Evolutionary conservation across 441 rosid genomes (phyloP).

Genomic region (Kokia cookei): DNA sequence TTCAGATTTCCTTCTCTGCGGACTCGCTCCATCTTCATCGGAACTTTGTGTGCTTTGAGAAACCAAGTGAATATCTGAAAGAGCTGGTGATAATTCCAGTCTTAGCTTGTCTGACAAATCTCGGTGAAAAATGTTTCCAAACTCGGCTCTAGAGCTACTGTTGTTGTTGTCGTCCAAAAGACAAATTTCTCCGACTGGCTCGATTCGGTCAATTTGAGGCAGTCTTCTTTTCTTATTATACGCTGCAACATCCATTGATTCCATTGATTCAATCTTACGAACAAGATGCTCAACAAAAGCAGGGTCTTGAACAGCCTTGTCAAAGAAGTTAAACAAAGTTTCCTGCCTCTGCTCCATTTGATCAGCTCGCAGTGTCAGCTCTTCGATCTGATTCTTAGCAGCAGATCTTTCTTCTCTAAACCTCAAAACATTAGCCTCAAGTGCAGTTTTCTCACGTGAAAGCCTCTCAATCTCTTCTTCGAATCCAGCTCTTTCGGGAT

Average conservation of each 20-base stretch:
- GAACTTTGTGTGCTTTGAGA: conserved; percentile 84
- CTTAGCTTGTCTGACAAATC: conserved; percentile 76
- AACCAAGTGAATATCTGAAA: conserved; percentile 80
- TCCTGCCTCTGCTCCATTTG: conserved; percentile 71
- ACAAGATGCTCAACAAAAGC: conserved; percentile 52
- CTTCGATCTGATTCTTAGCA: conserved; percentile 51
- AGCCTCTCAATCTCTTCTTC: conserved; percentile 72
- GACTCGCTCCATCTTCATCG: conserved; percentile 55
- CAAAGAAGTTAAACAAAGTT: conserved; percentile 42
- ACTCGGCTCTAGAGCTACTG: conserved; percentile 53
- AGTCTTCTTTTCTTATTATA: conserved; percentile 75
- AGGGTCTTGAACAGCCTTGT: conserved; percentile 53
- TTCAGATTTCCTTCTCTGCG: conserved; percentile 41
- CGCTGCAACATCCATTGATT: conserved; percentile 59
- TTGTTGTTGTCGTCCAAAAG: conserved; percentile 37
- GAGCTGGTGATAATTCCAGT: conserved; percentile 74
- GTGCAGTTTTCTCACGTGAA: conserved; percentile 52
- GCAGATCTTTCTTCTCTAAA: conserved; percentile 45
- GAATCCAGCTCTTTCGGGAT: conserved; percentile 63
- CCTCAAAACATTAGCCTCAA: conserved; percentile 54
- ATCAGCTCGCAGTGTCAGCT: conserved; percentile 41
- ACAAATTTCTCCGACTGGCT: conserved; percentile 51
- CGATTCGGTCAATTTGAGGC: conserved; percentile 52
- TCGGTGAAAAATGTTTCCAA: conserved; percentile 59
- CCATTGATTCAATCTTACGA: conserved; percentile 59